Percentiles rank a stretch among this genome's conserved stretches.
Evolutionary conservation across 805 yeast species (phyloP).

Genomic region (Wickerhamiella musiphila): DNA sequence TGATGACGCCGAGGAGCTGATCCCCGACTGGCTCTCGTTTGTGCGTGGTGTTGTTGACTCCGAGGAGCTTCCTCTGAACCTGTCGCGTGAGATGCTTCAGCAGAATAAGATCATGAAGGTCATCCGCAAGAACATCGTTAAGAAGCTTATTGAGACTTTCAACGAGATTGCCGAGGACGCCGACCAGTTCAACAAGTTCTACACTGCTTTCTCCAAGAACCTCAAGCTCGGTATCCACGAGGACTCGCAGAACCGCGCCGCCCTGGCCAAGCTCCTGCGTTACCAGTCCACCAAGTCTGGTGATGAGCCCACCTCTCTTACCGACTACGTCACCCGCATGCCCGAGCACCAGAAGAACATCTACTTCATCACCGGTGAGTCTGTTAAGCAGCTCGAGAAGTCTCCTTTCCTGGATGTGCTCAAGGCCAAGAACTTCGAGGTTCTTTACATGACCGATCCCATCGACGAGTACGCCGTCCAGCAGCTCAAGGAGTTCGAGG

Average conservation of each 20-base stretch:
- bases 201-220: constrained; percentile 95
- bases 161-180: constrained; percentile 98
- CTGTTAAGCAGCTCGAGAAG: constrained; percentile 91
- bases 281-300: constrained; percentile 90
- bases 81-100: constrained; percentile 99
- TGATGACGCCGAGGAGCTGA: constrained; percentile 97
- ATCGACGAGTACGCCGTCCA: constrained; percentile 99
- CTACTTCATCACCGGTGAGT: constrained; percentile 98
- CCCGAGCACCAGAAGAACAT: constrained; percentile 99
- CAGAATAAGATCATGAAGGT: constrained; percentile 99
- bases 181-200: constrained; percentile 97
- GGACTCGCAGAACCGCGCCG: constrained; percentile 92
- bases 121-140: constrained; percentile 96
- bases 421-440: constrained; percentile 97
- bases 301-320: constrained; percentile 85
- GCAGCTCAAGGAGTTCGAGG: constrained; percentile 98
- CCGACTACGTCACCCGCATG: constrained; percentile 98
- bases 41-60: constrained; percentile 99
- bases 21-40: constrained; percentile 97
- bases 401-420: constrained; percentile 98
- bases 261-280: constrained; percentile 91
- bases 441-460: constrained; percentile 94
- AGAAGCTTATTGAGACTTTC: constrained; percentile 96
- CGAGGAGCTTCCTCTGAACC: constrained; percentile 97
- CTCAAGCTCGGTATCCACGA: constrained; percentile 97